A percentile compares a stretch with the other conserved stretches of the same genome.
Conservation (phyloP, 345 rosid species). For the Rubroshorea leprosula region DNA sequence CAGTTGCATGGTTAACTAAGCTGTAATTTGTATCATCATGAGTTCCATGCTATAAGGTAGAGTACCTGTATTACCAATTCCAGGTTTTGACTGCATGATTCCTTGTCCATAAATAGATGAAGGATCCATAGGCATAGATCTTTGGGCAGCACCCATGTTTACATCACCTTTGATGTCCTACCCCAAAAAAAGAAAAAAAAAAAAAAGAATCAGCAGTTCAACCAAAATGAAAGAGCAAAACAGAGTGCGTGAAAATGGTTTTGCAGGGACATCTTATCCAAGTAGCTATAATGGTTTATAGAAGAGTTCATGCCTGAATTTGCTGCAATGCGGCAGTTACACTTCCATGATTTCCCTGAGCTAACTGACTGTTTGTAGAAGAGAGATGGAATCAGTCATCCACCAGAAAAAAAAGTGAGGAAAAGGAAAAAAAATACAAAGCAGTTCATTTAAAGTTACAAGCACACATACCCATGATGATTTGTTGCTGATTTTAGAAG, state of each 20-base stretch:
- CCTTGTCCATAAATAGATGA: slow-evolving; percentile 83
- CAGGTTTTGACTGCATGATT: slow-evolving; percentile 80
- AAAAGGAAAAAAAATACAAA: slow-evolving; percentile 11
- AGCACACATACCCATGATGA: slow-evolving; percentile 62
- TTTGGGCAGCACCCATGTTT: slow-evolving; percentile 52
- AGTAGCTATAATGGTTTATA: slow-evolving; percentile 35
- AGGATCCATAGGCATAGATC: slow-evolving; percentile 79
- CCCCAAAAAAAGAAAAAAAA: no score
- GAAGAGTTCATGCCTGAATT: slow-evolving; percentile 77
- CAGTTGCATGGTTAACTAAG: neutral
- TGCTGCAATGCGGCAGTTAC: slow-evolving; percentile 83
- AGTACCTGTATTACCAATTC: slow-evolving; percentile 72
- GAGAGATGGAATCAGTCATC: slow-evolving; percentile 9
- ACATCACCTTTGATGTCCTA: slow-evolving; percentile 84
- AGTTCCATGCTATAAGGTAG: neutral
- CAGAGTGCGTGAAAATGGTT: slow-evolving; percentile 5
- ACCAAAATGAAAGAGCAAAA: slow-evolving; percentile 9
- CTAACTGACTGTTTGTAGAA: slow-evolving; percentile 55
- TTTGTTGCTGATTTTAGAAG: slow-evolving; percentile 65
- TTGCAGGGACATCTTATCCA: slow-evolving; percentile 15
- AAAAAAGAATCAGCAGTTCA: slow-evolving; percentile 23
- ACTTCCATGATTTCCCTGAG: slow-evolving; percentile 81
- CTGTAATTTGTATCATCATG: neutral
- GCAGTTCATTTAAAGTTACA: slow-evolving; percentile 7
- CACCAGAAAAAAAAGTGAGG: no score